Conservation (phyloP, 2,329 filamentous ascomycete genomes). For the Xylaria sp. region DNA sequence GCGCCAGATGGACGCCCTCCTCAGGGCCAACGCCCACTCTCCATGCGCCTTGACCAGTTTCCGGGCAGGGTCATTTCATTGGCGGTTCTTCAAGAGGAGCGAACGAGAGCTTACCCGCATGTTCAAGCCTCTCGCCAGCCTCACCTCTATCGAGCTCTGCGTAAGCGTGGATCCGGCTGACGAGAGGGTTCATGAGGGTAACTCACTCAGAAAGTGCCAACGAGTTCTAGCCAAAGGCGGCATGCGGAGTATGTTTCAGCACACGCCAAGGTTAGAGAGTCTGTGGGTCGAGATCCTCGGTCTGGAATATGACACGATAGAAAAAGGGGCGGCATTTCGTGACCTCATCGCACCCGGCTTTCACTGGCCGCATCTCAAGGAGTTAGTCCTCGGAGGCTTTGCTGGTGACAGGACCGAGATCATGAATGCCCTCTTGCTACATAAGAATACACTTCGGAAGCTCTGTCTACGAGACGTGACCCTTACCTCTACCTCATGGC, state of each 20-base stretch:
- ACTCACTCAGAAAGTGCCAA: conserved; percentile 36
- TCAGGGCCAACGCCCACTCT: conserved; percentile 39
- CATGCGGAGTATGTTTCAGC: conserved; percentile 44
- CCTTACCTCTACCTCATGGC: conserved; percentile 45
- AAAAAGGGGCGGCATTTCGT: conserved; percentile 33
- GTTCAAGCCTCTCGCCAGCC: conserved; percentile 41
- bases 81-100: conserved; percentile 43
- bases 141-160: conserved; percentile 41
- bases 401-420: conserved; percentile 43
- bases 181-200: conserved; percentile 17
- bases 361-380: conserved; percentile 43
- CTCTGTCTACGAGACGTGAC: conserved; percentile 44
- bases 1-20: conserved; percentile 43
- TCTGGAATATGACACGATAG: conserved; percentile 21
- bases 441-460: conserved; percentile 43
- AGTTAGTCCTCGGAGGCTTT: conserved; percentile 42
- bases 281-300: conserved; percentile 42
- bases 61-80: conserved; percentile 40
- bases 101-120: conserved; percentile 35
- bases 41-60: conserved; percentile 39
- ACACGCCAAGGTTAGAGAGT: conserved; percentile 40
- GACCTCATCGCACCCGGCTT: conserved; percentile 44
- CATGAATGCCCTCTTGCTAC: conserved; percentile 40
- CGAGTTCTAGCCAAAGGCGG: conserved; percentile 38
- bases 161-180: conserved; percentile 38